Base-by-base conservation (phyloP, 2,329 filamentous ascomycete genomes). In the Cladosporium austrohemisphaericum region DNA sequence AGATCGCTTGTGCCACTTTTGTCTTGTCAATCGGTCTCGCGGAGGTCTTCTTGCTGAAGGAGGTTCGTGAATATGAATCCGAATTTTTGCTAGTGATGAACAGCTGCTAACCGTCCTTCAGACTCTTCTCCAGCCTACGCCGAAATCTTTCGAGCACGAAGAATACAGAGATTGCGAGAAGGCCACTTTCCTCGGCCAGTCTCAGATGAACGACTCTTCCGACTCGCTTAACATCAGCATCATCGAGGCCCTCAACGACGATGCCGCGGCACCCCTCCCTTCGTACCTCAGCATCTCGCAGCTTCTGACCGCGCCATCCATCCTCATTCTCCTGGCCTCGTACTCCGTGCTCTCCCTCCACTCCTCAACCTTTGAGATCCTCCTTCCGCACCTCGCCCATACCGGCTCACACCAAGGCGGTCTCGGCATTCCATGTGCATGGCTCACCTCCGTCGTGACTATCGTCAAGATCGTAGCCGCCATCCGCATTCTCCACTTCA, bases 261-360 rank as follows among this genome's bases (percentile, higher is more conserved):
- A 55, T 18, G 51, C 54, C 13, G 51, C 55, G 1, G 28, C 43
- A 4, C 58, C 63, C 11, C 50, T 41, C 23, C 50, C 55, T 19
- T 68, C 71, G 3, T 67, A 68, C 22, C 73, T 75, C 52, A 67
- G 66, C 47, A 69, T 75, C 51, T 57, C 60, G 35, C 70, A 74
- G 40, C 71, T 75, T 55, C 62, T 75, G 46, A 68, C 68, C 14
- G 71, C 72, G 0, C 73, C 73, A 2, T 74, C 72, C 1, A 62
- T 76, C 14, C 57, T 72, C 51, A 57, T 73, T 53, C 60, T 76
- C 25, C 59, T 78, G 59, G 61, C 73, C 54, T 76, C 74, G 4
- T 75, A 73, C 54, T 77, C 73, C 22, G 75, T 76, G 29, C 74
- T 76, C 26, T 79, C 77, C n/a, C 76, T 76, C 58, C 79, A 78